Conservation (phyloP, 2,329 filamentous ascomycete genomes). For the Leptographium wingfieldii region DNA sequence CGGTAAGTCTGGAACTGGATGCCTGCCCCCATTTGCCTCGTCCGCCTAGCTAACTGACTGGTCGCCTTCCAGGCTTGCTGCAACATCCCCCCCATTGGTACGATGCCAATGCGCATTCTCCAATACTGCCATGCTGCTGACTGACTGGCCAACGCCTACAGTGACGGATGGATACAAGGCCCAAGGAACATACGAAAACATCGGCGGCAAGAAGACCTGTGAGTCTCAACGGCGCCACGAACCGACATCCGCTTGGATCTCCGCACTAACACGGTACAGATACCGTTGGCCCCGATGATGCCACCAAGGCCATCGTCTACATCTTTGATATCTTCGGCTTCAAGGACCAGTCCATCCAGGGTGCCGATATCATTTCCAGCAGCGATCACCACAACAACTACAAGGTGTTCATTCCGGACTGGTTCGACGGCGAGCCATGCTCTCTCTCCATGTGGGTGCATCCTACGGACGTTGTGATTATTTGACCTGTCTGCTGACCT, state of each 20-base stretch:
- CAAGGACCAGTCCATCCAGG: constrained; percentile 57
- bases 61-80: constrained; percentile 21
- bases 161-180: constrained; percentile 28
- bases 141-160: background rate
- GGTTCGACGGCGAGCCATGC: constrained; percentile 64
- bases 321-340: constrained; percentile 60
- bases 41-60: background rate
- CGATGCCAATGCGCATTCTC: background rate
- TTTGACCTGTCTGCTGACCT: constrained; percentile 17
- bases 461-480: too few species aligned
- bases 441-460: constrained; percentile 22
- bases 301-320: constrained; percentile 45
- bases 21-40: background rate
- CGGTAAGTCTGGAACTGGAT: constrained; percentile 10
- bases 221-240: constrained; percentile 3
- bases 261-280: constrained; percentile 20
- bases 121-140: background rate
- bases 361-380: constrained; percentile 51
- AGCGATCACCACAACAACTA: constrained; percentile 52
- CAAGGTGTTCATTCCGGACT: constrained; percentile 83
- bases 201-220: constrained; percentile 35
- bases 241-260: background rate
- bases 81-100: constrained; percentile 30
- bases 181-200: constrained; percentile 32
- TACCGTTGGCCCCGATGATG: constrained; percentile 31